phyloP scores from a whole-genome alignment of 768 basidiomycete genomes.

The Podaxis carcinomalis region DNA sequence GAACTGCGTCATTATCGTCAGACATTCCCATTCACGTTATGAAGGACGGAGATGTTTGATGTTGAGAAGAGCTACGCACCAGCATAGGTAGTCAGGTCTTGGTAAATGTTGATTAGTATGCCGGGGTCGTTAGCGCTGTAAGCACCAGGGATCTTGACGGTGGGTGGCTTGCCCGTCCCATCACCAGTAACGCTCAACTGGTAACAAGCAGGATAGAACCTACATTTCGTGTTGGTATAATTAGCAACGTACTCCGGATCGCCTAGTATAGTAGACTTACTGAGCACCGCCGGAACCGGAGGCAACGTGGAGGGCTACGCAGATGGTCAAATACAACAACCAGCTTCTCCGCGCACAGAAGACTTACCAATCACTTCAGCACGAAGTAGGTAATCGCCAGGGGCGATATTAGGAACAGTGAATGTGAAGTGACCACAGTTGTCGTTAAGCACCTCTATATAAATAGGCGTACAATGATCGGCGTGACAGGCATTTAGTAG shows the following conservation, averaged over 20 bases:
- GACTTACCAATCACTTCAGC: constrained; percentile 43
- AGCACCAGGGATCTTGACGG: constrained; percentile 40
- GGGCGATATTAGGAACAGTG: constrained; percentile 39
- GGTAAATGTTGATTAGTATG: constrained; percentile 48
- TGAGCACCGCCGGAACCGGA: constrained; percentile 33
- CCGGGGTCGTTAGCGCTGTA: constrained; percentile 33
- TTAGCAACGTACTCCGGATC: background rate
- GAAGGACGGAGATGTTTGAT: background rate
- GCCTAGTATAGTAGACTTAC: constrained; percentile 23
- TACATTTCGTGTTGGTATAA: background rate
- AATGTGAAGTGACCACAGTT: constrained; percentile 54
- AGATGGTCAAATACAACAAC: background rate
- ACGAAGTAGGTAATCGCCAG: constrained; percentile 41
- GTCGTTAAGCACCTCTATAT: constrained; percentile 32
- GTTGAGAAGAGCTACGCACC: constrained; percentile 22
- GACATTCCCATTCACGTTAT: background rate
- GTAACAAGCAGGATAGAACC: constrained; percentile 42
- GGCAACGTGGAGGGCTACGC: constrained; percentile 39
- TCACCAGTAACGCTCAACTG: constrained; percentile 30
- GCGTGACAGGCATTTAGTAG: background rate
- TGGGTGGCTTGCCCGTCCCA: constrained; percentile 32
- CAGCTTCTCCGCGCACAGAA: background rate
- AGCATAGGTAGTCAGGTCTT: constrained; percentile 32
- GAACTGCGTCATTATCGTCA: constrained; percentile 26
- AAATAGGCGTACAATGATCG: background rate